Evolutionary conservation across 202 grass and related monocot genomes (phyloP).

Genomic region (Saccharum hybrid): DNA sequence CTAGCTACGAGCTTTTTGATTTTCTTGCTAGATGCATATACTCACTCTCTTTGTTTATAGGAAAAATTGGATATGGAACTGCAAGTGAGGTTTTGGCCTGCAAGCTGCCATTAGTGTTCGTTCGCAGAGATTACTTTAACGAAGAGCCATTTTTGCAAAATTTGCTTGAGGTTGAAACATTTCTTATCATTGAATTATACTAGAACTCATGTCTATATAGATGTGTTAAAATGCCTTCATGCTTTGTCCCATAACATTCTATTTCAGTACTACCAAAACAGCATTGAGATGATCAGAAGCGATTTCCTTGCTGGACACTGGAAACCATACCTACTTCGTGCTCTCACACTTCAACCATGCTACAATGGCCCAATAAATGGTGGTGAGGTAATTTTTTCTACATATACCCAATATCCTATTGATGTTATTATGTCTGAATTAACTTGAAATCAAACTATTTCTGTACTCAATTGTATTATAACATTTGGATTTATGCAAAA

Average conservation of each 20-base stretch:
- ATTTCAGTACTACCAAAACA: constrained; percentile 71
- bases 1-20: neutral
- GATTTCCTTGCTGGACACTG: constrained; percentile 88
- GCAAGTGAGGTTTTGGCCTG: constrained; percentile 95
- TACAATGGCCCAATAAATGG: constrained; percentile 76
- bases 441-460: constrained; percentile 19
- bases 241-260: constrained; percentile 17
- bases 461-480: constrained; percentile 20
- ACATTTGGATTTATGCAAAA: constrained; percentile 34
- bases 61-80: constrained; percentile 98
- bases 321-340: constrained; percentile 81
- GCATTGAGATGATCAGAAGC: constrained; percentile 92
- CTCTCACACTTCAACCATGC: constrained; percentile 77
- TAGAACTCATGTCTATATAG: constrained; percentile 9
- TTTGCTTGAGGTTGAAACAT: constrained; percentile 89
- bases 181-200: constrained; percentile 26
- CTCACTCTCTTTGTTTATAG: constrained; percentile 49
- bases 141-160: constrained; percentile 96
- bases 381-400: constrained; percentile 63
- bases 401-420: neutral
- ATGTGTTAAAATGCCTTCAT: constrained; percentile 33
- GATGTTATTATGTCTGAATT: constrained; percentile 19
- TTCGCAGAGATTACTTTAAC: constrained; percentile 95
- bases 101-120: constrained; percentile 93
- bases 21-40: constrained; percentile 35